Percentiles rank a stretch among this genome's conserved stretches.
Evolutionary conservation across 495 filamentous ascomycete genomes (phyloP).

Genomic region (Pseudevernia furfuracea): DNA sequence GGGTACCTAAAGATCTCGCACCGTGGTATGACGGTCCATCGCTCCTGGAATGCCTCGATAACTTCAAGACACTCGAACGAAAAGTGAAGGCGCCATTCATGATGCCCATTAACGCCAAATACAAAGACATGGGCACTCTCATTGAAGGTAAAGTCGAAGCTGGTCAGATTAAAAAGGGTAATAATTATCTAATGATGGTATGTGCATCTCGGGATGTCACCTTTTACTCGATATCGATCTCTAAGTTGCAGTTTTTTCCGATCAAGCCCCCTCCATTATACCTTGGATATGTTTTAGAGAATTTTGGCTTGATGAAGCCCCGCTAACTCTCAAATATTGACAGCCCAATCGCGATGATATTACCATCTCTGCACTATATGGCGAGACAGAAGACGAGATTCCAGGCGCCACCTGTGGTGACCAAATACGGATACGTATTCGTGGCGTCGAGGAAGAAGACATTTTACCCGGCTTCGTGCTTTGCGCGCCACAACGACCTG

Average conservation of each 20-base stretch:
- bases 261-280: neutral
- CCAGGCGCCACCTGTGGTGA: slow-evolving; percentile 75
- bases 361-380: slow-evolving; percentile 75
- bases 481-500: slow-evolving; percentile 82
- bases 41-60: slow-evolving; percentile 84
- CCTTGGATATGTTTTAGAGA: neutral
- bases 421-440: slow-evolving; percentile 84
- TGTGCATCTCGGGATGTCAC: neutral
- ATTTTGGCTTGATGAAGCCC: neutral
- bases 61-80: slow-evolving; percentile 84
- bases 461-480: slow-evolving; percentile 95
- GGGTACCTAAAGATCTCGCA: slow-evolving; percentile 64
- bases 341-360: slow-evolving; percentile 71
- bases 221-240: neutral
- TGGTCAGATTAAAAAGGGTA: slow-evolving; percentile 82
- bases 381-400: slow-evolving; percentile 94
- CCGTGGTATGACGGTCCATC: slow-evolving; percentile 91
- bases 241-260: neutral
- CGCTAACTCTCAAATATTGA: neutral
- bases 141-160: slow-evolving; percentile 95
- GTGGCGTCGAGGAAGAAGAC: slow-evolving; percentile 95
- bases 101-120: slow-evolving; percentile 96
- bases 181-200: slow-evolving; percentile 74
- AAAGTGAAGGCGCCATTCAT: slow-evolving; percentile 98
- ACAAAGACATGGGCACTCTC: slow-evolving; percentile 95